A percentile compares a stretch with the other conserved stretches of the same genome.
phyloP scores from a whole-genome alignment of 495 filamentous ascomycete genomes.

The Hamigera avellanea region DNA sequence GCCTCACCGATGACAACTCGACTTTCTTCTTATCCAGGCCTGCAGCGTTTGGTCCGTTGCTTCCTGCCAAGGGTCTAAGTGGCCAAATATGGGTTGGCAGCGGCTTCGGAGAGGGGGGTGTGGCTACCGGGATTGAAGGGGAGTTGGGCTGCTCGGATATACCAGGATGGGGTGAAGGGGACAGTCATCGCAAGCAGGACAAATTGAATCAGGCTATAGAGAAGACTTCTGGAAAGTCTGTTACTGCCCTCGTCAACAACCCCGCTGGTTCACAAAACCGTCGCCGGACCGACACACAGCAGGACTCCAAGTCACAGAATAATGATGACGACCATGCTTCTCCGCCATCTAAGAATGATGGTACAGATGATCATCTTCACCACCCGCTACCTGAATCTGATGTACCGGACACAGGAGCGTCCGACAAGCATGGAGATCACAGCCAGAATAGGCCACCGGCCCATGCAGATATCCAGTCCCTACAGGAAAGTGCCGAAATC shows the following conservation, averaged over 20 bases:
- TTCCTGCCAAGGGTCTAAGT: conserved; percentile 66
- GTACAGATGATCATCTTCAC: conserved; percentile 87
- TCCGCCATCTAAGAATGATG: conserved; percentile 48
- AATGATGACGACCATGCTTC: conserved; percentile 7
- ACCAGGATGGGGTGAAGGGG: conserved; percentile 70
- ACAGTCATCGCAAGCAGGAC: conserved; percentile 20
- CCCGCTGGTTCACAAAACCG: conserved; percentile 8
- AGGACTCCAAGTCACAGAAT: conserved; percentile 12
- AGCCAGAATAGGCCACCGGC: conserved; percentile 32
- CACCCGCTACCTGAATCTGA: conserved; percentile 44
- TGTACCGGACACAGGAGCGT: conserved; percentile 13
- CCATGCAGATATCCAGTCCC: conserved; percentile 88
- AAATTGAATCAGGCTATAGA: conserved; percentile 14
- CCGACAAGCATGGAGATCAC: conserved; percentile 29
- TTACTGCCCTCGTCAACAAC: conserved; percentile 15
- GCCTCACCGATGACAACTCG: conserved; percentile 92
- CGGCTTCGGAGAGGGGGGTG: conserved; percentile 68
- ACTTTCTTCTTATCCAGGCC: conserved; percentile 91
- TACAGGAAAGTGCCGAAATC: conserved; percentile 93
- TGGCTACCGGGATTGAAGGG: conserved; percentile 48
- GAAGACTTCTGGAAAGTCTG: conserved; percentile 17
- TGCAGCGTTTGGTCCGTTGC: conserved; percentile 78
- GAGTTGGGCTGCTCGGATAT: conserved; percentile 97
- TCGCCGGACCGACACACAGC: conserved; percentile 16
- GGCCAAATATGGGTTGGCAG: conserved; percentile 84